Evolutionary conservation across 495 filamentous ascomycete species (phyloP).

Genomic region (Parmelia sp.): DNA sequence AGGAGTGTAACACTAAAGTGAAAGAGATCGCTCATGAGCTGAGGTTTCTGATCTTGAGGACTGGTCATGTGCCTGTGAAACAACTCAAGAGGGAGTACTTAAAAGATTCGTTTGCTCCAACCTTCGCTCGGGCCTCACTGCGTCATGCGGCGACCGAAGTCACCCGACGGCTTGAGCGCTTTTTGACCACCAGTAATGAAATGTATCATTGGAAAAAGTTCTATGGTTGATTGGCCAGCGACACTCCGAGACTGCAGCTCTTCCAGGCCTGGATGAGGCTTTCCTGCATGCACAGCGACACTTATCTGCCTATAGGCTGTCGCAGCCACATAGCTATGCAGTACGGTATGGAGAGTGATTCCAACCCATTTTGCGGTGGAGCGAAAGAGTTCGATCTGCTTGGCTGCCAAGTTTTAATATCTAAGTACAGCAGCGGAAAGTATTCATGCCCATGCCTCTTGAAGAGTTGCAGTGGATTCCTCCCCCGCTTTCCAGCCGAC

Average conservation of each 20-base stretch:
- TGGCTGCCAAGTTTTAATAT: neutral
- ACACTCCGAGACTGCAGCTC: conserved; percentile 1
- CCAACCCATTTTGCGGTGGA: neutral
- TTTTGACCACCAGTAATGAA: neutral
- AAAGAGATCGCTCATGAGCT: neutral
- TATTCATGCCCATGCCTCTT: neutral
- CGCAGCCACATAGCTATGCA: neutral
- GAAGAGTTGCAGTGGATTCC: neutral
- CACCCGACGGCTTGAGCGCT: conserved; percentile 2
- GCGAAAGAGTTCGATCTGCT: neutral
- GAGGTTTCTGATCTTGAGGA: neutral
- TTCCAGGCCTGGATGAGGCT: neutral
- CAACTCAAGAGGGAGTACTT: neutral
- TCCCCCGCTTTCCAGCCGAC: neutral
- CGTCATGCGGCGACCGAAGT: conserved; percentile 1
- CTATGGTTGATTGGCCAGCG: neutral
- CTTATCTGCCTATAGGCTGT: neutral
- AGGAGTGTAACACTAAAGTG: neutral
- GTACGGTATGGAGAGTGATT: neutral
- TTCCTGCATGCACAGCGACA: neutral
- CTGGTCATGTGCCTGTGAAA: neutral
- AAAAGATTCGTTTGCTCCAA: neutral
- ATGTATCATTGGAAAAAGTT: neutral
- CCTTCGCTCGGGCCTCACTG: conserved; percentile 1
- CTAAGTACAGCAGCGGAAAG: neutral